These are phyloP conservation scores for Tetracentron sinense DNA, from an alignment of 164 flowering plant species.

Conservation along the genomic window DNA sequence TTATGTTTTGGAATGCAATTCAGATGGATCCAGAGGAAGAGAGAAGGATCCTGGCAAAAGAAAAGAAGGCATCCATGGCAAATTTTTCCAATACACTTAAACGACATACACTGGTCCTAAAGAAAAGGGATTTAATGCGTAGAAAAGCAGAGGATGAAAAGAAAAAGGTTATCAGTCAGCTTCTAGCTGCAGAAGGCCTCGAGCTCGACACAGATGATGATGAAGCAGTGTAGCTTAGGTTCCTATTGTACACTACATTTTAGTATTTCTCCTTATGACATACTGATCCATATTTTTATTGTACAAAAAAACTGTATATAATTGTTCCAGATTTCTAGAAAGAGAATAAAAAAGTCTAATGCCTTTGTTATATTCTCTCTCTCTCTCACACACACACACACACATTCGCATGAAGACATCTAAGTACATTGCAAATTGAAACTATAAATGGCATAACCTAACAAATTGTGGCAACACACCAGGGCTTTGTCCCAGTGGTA, in stretches of 20 bases:
- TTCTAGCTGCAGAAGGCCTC: conserved; percentile 90
- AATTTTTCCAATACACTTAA: conserved; percentile 60
- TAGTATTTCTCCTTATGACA: background rate
- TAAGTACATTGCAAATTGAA: too few relatives aligned
- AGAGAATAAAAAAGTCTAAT: background rate
- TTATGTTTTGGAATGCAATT: background rate
- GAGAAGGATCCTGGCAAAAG: conserved; percentile 69
- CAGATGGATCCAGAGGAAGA: conserved; percentile 94
- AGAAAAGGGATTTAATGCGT: conserved; percentile 82
- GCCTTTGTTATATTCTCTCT: too few relatives aligned
- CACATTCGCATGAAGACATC: too few relatives aligned
- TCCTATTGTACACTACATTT: background rate
- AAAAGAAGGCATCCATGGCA: conserved; percentile 76
- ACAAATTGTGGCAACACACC: too few relatives aligned
- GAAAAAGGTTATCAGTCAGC: conserved; percentile 53
- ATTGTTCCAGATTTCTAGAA: conserved; percentile 3
- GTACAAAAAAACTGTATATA: conserved; percentile 23
- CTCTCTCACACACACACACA: too few relatives aligned
- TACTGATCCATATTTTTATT: conserved; percentile 12
- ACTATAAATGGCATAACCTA: too few relatives aligned
- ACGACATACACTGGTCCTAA: conserved; percentile 79
- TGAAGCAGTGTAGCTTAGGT: conserved; percentile 24
- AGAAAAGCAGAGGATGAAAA: conserved; percentile 81
- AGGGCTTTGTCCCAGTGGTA: too few relatives aligned
- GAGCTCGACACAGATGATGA: conserved; percentile 74